A percentile compares a stretch with the other conserved stretches of the same genome.
These are phyloP conservation scores for Rugosomyces carneus DNA, from an alignment of 1,284 basidiomycete species.

Conservation along the genomic window DNA sequence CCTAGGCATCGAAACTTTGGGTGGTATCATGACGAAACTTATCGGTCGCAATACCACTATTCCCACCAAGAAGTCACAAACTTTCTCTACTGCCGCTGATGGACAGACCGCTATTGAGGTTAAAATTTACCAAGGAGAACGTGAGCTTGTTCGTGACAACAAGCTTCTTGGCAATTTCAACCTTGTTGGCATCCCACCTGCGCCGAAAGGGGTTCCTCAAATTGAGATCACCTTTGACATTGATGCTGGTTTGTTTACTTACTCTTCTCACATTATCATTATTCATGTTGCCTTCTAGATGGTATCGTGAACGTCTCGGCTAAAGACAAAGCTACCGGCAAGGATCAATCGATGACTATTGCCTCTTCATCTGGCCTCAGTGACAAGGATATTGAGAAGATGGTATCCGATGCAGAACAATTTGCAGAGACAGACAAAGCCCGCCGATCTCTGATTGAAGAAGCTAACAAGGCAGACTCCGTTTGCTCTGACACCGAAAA, in stretches of 20 bases:
- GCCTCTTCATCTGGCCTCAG: slow-evolving; percentile 95
- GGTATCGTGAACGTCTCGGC: slow-evolving; percentile 98
- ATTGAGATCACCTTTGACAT: slow-evolving; percentile 99
- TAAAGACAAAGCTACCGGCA: slow-evolving; percentile 95
- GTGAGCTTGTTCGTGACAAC: slow-evolving; percentile 96
- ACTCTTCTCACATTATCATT: neutral
- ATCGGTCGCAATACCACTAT: slow-evolving; percentile 98
- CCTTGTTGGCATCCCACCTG: slow-evolving; percentile 95
- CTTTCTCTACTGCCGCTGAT: slow-evolving; percentile 97
- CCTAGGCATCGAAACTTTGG: slow-evolving; percentile 87
- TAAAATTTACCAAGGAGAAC: slow-evolving; percentile 98
- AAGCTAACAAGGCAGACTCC: slow-evolving; percentile 95
- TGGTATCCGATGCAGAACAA: slow-evolving; percentile 93
- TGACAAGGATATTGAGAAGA: slow-evolving; percentile 96
- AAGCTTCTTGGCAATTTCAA: slow-evolving; percentile 99
- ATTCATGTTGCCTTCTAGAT: slow-evolving; percentile 34
- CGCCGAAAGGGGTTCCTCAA: slow-evolving; percentile 97
- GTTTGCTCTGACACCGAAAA: slow-evolving; percentile 96
- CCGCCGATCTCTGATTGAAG: slow-evolving; percentile 87
- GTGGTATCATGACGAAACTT: slow-evolving; percentile 97
- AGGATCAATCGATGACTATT: slow-evolving; percentile 97
- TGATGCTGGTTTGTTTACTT: slow-evolving; percentile 69
- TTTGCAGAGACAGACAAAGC: slow-evolving; percentile 90
- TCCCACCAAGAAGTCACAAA: slow-evolving; percentile 98
- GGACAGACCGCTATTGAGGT: slow-evolving; percentile 96